Conservation (phyloP, 1,139 yeast genomes). For the Scheffersomyces titani region DNA sequence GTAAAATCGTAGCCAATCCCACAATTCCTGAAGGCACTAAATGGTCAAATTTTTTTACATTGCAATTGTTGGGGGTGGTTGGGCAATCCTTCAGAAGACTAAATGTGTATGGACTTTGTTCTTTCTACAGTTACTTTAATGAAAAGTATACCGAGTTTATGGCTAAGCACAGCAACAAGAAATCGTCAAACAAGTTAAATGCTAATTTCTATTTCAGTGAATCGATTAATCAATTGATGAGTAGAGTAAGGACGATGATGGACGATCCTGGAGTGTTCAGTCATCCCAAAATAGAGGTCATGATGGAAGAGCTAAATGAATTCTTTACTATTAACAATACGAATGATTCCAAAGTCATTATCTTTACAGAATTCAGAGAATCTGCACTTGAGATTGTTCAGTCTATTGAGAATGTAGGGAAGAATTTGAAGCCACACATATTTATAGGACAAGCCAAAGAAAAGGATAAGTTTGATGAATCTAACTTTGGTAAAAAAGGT, state of each 20-base stretch:
- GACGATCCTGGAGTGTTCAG: conserved; percentile 49
- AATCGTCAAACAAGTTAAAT: conserved; percentile 58
- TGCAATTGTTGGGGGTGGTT: conserved; percentile 67
- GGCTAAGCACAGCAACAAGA: conserved; percentile 52
- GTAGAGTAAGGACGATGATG: conserved; percentile 45
- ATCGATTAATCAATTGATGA: conserved; percentile 45
- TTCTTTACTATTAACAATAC: conserved; percentile 48
- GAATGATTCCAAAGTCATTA: conserved; percentile 68
- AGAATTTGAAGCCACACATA: conserved; percentile 67
- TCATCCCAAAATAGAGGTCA: conserved; percentile 73
- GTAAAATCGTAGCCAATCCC: conserved; percentile 53
- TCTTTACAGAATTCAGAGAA: conserved; percentile 86
- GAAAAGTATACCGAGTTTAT: conserved; percentile 62
- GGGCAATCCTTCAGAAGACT: conserved; percentile 73
- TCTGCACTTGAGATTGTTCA: conserved; percentile 86
- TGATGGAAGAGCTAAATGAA: conserved; percentile 55
- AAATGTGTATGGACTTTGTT: conserved; percentile 77
- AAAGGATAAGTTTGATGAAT: conserved; percentile 63
- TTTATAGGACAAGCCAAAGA: conserved; percentile 82
- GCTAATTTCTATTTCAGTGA: conserved; percentile 59
- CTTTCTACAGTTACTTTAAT: conserved; percentile 67
- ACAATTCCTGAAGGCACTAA: conserved; percentile 64
- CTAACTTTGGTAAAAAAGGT: conserved; percentile 23
- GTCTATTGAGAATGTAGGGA: conserved; percentile 47
- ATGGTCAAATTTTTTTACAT: conserved; percentile 65